phyloP scores from a whole-genome alignment of 2,329 filamentous ascomycete genomes.

The Exophiala spinifera region DNA sequence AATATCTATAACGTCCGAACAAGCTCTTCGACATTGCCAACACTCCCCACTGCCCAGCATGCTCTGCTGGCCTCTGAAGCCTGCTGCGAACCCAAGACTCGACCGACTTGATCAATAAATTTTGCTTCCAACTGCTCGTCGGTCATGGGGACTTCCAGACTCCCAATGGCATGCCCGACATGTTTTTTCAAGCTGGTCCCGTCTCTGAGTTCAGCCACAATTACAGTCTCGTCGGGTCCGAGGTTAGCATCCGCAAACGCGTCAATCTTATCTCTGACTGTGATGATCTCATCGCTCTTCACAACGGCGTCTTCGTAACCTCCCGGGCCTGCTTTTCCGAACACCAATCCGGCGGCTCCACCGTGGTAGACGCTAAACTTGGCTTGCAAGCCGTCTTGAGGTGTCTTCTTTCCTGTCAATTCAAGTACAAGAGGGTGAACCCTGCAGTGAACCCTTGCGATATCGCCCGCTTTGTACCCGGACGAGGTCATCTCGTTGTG shows the following conservation, averaged over 20 bases:
- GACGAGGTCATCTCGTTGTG: conserved; percentile 38
- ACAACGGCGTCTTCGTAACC: conserved; percentile 52
- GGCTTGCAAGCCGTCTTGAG: conserved; percentile 50
- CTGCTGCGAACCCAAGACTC: conserved; percentile 40
- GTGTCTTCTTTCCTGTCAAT: conserved; percentile 51
- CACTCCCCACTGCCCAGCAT: conserved; percentile 35
- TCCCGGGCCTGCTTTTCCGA: conserved; percentile 50
- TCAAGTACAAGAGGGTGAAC: conserved; percentile 55
- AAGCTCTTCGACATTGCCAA: conserved; percentile 35
- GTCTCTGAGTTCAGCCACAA: conserved; percentile 39
- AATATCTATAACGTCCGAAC: conserved; percentile 16
- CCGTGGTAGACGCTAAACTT: conserved; percentile 58
- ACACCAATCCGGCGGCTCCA: conserved; percentile 50
- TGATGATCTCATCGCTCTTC: conserved; percentile 40
- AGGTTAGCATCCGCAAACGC: conserved; percentile 43
- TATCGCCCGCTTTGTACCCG: conserved; percentile 33
- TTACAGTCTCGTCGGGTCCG: conserved; percentile 42
- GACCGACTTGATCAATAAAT: conserved; percentile 48
- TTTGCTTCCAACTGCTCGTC: conserved; percentile 47
- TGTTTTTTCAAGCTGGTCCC: conserved; percentile 43
- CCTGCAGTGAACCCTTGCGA: conserved; percentile 42
- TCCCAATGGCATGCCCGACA: conserved; percentile 51
- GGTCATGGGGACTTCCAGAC: conserved; percentile 48
- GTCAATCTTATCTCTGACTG: conserved; percentile 46
- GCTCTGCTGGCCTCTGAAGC: conserved; percentile 36